Conservation (phyloP, 106 monocot species). For the Vanilla planifolia region DNA sequence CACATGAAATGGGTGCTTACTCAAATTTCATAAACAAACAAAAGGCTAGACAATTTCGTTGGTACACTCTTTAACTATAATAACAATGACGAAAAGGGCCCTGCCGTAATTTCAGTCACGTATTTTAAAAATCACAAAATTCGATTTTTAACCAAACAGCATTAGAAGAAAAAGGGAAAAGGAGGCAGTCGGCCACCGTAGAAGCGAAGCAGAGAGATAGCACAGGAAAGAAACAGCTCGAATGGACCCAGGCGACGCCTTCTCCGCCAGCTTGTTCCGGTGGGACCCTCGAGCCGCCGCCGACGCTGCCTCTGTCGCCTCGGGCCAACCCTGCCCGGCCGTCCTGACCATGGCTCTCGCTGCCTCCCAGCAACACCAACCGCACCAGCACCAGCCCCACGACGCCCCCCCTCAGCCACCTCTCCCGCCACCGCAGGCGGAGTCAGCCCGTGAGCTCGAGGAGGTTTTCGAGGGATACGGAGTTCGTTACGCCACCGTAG, state of each 20-base stretch:
- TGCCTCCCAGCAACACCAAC: neutral
- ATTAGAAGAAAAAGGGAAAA: neutral
- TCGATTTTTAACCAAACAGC: too few relatives aligned
- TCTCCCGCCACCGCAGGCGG: neutral
- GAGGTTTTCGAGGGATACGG: conserved; percentile 80
- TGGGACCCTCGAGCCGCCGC: conserved; percentile 41
- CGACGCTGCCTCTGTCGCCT: neutral
- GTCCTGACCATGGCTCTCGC: neutral
- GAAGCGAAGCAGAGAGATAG: conserved; percentile 4
- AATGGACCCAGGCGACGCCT: conserved; percentile 63
- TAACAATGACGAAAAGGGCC: too few relatives aligned
- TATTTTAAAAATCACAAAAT: too few relatives aligned
- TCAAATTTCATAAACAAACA: too few relatives aligned
- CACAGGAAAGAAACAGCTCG: neutral
- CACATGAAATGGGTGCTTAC: too few relatives aligned
- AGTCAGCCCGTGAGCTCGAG: conserved; percentile 46
- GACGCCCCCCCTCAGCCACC: neutral
- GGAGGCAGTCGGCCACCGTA: too few relatives aligned
- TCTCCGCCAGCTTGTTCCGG: conserved; percentile 43
- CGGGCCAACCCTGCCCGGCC: neutral
- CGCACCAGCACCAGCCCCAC: conserved; percentile 1
- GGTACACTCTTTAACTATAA: too few relatives aligned
- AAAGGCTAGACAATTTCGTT: too few relatives aligned
- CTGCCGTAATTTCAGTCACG: too few relatives aligned
- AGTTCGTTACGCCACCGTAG: conserved; percentile 60